Evolutionary conservation across 345 rosid species (phyloP), one percentile per base, ranked within the genome.

Genomic region (Eutrema yunnanense): DNA sequence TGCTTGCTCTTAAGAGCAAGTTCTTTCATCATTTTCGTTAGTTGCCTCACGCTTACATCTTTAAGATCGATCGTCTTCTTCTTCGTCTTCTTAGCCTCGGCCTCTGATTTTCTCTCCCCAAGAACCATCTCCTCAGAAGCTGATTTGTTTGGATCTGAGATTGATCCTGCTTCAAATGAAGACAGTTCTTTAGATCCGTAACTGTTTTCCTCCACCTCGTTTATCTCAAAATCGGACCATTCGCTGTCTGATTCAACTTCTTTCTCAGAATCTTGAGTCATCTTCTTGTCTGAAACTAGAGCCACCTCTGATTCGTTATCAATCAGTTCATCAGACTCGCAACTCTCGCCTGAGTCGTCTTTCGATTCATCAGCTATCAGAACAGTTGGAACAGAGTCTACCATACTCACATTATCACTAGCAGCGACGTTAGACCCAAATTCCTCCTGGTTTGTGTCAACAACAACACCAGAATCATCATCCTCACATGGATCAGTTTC

Each of bases 11-110:
- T 75, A 10, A 75, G 9, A 11, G 8, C 8, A 9, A 85, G 81
- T 9, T 85, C 69, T 62, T 71, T 78, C 55, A 83, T 42, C 84
- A 68, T 38, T 84, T 83, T 87, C 32, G 29, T 73, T 62, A 89
- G 78, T 64, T 69, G 34, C 75, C 90, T 86, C 27, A 82, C 19
- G 67, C 96, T 89, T 62, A 43, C 43, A 1, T 50, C 76, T 22
- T 66, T 62, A 27, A 79, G 65, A 26, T 66, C 78, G 41, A 38
- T n/a, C n/a, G n/a, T n/a, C n/a, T 36, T 69, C 62, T 70, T 81
- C 34, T 59, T 64, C 29, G 71, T 77, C 55, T 50, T 69, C 51
- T 26, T 48, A 38, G 44, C 33, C 9, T 49, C 69, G 14, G 63
- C 56, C 65, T 74, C 80, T 34, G 55, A 37, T 8, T 74, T 55